Evolutionary conservation across 805 yeast species (phyloP).

Genomic region (Blastobotrys attinorum): DNA sequence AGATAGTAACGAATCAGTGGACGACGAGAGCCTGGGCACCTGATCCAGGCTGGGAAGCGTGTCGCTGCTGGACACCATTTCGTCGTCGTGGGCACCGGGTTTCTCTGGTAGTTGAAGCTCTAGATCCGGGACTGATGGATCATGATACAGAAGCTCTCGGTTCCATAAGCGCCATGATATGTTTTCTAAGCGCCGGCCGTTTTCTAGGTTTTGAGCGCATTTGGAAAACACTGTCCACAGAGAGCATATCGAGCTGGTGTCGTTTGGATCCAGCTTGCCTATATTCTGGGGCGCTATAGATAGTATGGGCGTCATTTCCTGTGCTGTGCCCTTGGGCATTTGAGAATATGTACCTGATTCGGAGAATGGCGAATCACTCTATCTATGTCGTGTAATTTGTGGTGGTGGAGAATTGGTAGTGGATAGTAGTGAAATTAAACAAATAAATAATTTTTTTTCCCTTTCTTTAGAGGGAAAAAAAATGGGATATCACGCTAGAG

Average conservation of each 20-base stretch:
- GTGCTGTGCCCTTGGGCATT: too few relatives aligned
- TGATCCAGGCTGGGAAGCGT: constrained; percentile 6
- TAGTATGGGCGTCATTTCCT: not conserved
- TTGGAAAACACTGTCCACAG: constrained; percentile 31
- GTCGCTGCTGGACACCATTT: not conserved
- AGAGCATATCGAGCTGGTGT: constrained; percentile 20
- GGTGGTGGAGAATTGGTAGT: too few relatives aligned
- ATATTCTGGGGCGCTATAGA: not conserved
- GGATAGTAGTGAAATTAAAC: too few relatives aligned
- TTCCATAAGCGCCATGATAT: constrained; percentile 33
- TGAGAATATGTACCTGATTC: too few relatives aligned
- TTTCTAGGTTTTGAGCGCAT: constrained; percentile 29
- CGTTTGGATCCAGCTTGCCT: constrained; percentile 18
- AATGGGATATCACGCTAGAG: too few relatives aligned
- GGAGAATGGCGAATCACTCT: too few relatives aligned
- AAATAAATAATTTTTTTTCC: too few relatives aligned
- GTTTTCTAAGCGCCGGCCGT: constrained; percentile 33
- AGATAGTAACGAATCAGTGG: constrained; percentile 5
- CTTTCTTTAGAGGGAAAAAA: too few relatives aligned
- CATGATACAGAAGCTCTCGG: constrained; percentile 17
- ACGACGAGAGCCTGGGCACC: constrained; percentile 9
- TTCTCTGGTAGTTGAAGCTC: not conserved
- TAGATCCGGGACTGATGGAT: not conserved
- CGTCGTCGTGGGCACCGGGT: too few relatives aligned
- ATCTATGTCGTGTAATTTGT: too few relatives aligned